A percentile compares a stretch with the other conserved stretches of the same genome.
Evolutionary conservation across 805 yeast species (phyloP).

Genomic region (Candida saitoana): DNA sequence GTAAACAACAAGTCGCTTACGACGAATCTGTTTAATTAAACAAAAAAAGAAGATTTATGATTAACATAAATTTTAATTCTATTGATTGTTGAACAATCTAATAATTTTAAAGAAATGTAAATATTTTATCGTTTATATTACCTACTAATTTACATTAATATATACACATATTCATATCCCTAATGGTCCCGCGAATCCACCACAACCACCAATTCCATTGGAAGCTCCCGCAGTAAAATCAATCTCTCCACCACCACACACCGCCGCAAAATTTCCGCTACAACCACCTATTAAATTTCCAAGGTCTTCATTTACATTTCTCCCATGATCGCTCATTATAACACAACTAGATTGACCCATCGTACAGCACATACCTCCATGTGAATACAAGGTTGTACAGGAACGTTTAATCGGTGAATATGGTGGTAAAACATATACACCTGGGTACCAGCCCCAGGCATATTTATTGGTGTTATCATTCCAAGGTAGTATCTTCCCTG

Average conservation of each 20-base stretch:
- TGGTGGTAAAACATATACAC: constrained; percentile 6
- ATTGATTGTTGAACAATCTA: neutral
- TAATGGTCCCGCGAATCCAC: neutral
- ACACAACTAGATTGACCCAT: neutral
- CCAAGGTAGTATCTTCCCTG: constrained; percentile 5
- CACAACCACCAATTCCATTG: neutral
- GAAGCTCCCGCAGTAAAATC: neutral
- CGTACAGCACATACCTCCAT: constrained; percentile 3
- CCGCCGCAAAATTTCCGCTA: neutral
- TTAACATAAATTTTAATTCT: neutral
- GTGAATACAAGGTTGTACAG: neutral
- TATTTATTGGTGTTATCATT: neutral
- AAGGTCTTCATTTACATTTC: neutral
- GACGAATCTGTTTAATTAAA: constrained; percentile 8
- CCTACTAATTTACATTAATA: neutral
- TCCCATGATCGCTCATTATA: neutral
- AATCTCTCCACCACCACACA: neutral
- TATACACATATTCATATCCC: neutral
- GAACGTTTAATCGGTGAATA: constrained; percentile 4
- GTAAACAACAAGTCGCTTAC: constrained; percentile 8
- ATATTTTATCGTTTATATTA: no score
- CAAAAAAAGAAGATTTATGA: neutral
- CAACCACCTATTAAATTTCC: neutral
- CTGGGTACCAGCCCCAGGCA: constrained; percentile 1
- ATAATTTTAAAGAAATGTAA: neutral